Base-by-base conservation (phyloP, 2,329 filamentous ascomycete species). In the Pyrenochaeta sp. region DNA sequence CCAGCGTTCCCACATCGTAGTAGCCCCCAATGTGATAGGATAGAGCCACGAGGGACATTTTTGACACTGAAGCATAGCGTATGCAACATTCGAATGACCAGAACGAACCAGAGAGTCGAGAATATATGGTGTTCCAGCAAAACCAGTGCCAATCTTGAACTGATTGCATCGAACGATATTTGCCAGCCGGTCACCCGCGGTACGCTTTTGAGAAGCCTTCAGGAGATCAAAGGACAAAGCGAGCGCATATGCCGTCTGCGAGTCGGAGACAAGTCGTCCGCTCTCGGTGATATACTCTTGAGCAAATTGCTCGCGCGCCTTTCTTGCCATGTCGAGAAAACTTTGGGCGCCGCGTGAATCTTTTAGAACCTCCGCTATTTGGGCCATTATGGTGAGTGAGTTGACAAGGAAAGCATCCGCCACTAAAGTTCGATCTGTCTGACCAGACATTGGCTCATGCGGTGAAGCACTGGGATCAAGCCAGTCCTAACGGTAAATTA, bases 1-100 rank as follows among this genome's bases (percentile, higher is more conserved):
- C 78, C 77, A 80, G 0, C 77, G 67, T 45, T 80, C 77, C 77
- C 77, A 80, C 0, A 72, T 75, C 0, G 76, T 80, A 0, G 77
- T 80, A 0, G 70, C 76, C 3, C 68, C 67, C 69, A 74, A 71
- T 0, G 67, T 70, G 6, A 80, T 69, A 3, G 74, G 75, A 32
- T 78, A 79, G 1, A 80, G 55, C 77, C 77, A 80, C 0, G 70
- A 74, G 0, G 77, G 77, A 3, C 71, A 69, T 2, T 67, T 56
- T 5, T 75, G 20, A 10, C 14, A 10, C 14, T 27, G 24, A 10
- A 27, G 24, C 24, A 27, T 27, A n/a, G 10, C 4, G 24, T 27
- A 27, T 27, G 24, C 24, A 27, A 13, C 24, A 27, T 27, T 5
- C 24, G 10, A 13, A n/a, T 27, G 9, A n/a, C 24, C 4, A 13